phyloP scores from a whole-genome alignment of 169 alveolate genomes.

The Perkinsus marinus region DNA sequence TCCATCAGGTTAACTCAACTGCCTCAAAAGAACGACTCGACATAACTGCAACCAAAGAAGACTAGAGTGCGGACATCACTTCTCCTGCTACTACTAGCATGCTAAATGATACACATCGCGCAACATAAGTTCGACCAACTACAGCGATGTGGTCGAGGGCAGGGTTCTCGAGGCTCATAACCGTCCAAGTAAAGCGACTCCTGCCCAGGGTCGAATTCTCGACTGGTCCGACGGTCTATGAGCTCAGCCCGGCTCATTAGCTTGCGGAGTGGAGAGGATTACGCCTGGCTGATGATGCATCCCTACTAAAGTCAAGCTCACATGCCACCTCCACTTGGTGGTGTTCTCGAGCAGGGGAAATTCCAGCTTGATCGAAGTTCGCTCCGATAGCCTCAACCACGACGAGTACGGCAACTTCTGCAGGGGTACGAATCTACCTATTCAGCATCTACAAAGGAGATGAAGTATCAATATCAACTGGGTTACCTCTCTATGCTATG shows the following conservation, averaged over 20 bases:
- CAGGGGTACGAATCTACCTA: background rate
- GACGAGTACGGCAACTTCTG: background rate
- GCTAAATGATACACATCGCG: background rate
- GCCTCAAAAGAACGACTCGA: background rate
- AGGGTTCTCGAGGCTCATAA: background rate
- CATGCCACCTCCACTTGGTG: too few relatives aligned
- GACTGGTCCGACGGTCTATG: background rate
- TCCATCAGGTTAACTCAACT: background rate
- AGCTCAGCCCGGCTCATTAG: background rate
- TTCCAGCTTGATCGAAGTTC: background rate
- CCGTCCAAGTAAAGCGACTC: background rate
- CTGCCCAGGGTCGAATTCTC: background rate
- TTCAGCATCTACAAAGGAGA: background rate
- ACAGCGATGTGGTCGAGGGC: background rate
- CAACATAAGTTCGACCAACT: background rate
- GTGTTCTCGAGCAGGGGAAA: background rate
- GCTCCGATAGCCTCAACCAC: background rate
- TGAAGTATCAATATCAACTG: too few relatives aligned
- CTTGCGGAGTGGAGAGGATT: too few relatives aligned
- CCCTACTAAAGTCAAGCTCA: too few relatives aligned
- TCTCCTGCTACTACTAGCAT: background rate
- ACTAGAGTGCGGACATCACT: background rate
- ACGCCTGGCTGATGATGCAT: too few relatives aligned
- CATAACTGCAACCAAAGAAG: background rate
- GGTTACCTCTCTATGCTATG: background rate